Conservation (phyloP, 2,329 filamentous ascomycete species). For the Fusarium tanahbumbuense region DNA sequence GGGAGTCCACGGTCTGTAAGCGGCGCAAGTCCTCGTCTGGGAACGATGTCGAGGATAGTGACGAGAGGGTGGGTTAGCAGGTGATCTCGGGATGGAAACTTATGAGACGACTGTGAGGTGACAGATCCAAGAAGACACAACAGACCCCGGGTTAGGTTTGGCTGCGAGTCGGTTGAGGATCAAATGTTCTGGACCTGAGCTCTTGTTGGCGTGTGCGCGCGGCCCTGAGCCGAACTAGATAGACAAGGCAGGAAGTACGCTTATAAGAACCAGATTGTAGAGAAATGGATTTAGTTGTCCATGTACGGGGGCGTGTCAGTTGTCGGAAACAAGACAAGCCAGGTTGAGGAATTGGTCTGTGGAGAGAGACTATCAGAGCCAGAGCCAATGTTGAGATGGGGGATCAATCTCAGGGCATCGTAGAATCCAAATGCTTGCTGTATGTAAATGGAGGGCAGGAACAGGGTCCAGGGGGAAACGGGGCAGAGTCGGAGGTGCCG, state of each 20-base stretch:
- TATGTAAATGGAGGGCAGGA: slow-evolving; percentile 30
- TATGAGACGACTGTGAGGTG: slow-evolving; percentile 44
- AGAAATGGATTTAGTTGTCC: slow-evolving; percentile 14
- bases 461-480: slow-evolving; percentile 39
- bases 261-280: slow-evolving; percentile 29
- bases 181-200: slow-evolving; percentile 43
- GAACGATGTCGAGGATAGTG: slow-evolving; percentile 30
- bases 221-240: slow-evolving; percentile 24
- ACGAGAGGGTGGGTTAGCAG: slow-evolving; percentile 36
- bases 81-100: slow-evolving; percentile 39
- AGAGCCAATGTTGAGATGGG: slow-evolving; percentile 25
- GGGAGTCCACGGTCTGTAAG: slow-evolving; percentile 29
- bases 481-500: slow-evolving; percentile 34
- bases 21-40: slow-evolving; percentile 36
- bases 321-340: slow-evolving; percentile 13
- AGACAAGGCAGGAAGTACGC: slow-evolving; percentile 17
- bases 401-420: slow-evolving; percentile 34
- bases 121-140: slow-evolving; percentile 30
- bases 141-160: slow-evolving; percentile 29
- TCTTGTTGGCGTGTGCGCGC: slow-evolving; percentile 35
- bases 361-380: slow-evolving; percentile 26
- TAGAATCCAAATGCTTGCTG: slow-evolving; percentile 28
- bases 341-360: slow-evolving; percentile 17
- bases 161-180: slow-evolving; percentile 38
- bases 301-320: slow-evolving; percentile 24